Evolutionary conservation across 768 basidiomycete genomes (phyloP).

Genomic region (Mycena vulgaris): DNA sequence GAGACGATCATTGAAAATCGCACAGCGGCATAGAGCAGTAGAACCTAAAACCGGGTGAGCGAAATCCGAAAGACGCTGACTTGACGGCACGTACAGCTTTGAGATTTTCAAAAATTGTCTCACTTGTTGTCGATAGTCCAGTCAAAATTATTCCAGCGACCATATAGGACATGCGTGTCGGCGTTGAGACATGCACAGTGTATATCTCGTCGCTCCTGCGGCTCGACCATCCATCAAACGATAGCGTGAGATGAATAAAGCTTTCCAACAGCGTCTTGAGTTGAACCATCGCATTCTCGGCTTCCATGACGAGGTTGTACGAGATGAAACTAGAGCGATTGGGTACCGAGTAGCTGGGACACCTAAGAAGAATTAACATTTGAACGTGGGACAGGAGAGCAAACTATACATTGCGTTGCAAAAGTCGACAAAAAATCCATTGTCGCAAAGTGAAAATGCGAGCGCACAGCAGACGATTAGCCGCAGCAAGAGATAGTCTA

Average conservation of each 20-base stretch:
- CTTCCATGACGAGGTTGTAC: conserved; percentile 12
- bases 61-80: too few relatives aligned
- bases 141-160: conserved; percentile 22
- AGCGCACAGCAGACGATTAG: conserved; percentile 31
- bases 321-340: conserved; percentile 21
- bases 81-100: not conserved
- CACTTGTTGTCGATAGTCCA: conserved; percentile 4
- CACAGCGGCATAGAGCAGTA: conserved; percentile 16
- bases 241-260: not conserved
- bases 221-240: not conserved
- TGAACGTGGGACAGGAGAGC: not conserved
- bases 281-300: conserved; percentile 9
- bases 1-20: conserved; percentile 36
- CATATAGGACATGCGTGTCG: conserved; percentile 11
- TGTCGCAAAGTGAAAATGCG: conserved; percentile 25
- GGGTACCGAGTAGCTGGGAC: conserved; percentile 22
- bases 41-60: not conserved
- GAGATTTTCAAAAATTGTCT: conserved; percentile 3
- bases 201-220: not conserved
- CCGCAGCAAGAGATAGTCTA: conserved; percentile 23
- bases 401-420: conserved; percentile 13
- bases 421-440: conserved; percentile 32
- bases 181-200: conserved; percentile 3
- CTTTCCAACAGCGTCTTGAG: not conserved
- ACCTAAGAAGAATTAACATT: not conserved